Conservation (phyloP, 495 filamentous ascomycete species). For the Xylaria palmicola region DNA sequence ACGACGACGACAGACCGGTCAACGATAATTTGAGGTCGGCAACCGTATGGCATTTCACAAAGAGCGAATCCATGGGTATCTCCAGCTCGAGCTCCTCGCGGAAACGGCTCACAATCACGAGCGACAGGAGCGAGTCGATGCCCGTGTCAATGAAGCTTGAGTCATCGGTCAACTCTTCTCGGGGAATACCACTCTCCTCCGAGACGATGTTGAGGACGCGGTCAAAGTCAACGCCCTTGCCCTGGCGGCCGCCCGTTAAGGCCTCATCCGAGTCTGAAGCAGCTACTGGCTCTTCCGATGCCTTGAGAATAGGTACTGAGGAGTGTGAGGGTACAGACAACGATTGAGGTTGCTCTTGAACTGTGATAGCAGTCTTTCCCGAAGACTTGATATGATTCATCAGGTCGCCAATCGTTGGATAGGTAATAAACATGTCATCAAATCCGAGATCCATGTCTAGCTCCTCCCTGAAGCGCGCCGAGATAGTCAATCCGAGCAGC, state of each 20-base stretch:
- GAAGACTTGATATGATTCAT: background rate
- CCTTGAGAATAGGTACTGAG: background rate
- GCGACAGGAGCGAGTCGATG: background rate
- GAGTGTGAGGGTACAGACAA: background rate
- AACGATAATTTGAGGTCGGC: background rate
- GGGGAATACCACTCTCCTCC: background rate
- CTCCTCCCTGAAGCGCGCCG: conserved; percentile 39
- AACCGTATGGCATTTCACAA: background rate
- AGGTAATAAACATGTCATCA: too few species aligned
- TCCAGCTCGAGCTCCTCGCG: background rate
- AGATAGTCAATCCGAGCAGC: conserved; percentile 46
- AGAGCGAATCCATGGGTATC: background rate
- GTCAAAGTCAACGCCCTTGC: background rate
- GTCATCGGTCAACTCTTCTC: background rate
- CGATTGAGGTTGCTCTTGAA: background rate
- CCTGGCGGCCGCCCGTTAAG: background rate
- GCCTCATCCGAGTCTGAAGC: background rate
- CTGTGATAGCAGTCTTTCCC: background rate
- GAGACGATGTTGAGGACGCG: background rate
- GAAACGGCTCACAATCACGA: background rate
- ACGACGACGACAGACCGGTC: background rate
- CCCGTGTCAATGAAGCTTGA: background rate
- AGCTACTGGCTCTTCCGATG: background rate
- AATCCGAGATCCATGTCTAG: conserved; percentile 39
- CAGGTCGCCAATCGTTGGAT: too few species aligned